Evolutionary conservation across 2,329 filamentous ascomycete genomes (phyloP).

Genomic region (Diaporthe citriasiana): DNA sequence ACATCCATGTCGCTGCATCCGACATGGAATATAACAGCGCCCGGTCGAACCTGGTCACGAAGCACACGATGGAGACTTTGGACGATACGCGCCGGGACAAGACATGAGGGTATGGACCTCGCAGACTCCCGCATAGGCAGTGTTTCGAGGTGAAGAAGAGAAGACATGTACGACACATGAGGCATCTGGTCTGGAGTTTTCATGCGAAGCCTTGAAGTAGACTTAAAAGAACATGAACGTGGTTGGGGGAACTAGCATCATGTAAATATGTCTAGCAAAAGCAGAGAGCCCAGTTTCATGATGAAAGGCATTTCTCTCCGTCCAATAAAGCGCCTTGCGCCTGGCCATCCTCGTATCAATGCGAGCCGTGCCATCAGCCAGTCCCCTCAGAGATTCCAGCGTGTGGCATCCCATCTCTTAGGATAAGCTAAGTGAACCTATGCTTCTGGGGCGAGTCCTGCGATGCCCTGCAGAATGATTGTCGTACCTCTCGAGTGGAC

Average conservation of each 20-base stretch:
- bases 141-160: no score
- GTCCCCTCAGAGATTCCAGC: background rate
- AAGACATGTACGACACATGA: no score
- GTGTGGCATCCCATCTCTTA: background rate
- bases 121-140: background rate
- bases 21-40: background rate
- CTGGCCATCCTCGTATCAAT: background rate
- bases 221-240: background rate
- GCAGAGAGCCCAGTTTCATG: background rate
- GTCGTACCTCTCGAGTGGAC: slow-evolving; percentile 4
- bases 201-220: background rate
- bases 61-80: background rate
- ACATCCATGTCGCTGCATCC: background rate
- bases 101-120: background rate
- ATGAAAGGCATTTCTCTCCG: background rate
- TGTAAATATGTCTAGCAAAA: slow-evolving; percentile 25
- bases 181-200: background rate
- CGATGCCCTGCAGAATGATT: background rate
- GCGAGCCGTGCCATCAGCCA: background rate
- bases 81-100: background rate
- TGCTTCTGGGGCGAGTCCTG: background rate
- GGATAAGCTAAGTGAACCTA: background rate
- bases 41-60: background rate
- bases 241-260: background rate
- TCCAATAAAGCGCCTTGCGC: slow-evolving; percentile 26